phyloP scores from a whole-genome alignment of 2,329 filamentous ascomycete genomes.

The Fusarium napiforme region DNA sequence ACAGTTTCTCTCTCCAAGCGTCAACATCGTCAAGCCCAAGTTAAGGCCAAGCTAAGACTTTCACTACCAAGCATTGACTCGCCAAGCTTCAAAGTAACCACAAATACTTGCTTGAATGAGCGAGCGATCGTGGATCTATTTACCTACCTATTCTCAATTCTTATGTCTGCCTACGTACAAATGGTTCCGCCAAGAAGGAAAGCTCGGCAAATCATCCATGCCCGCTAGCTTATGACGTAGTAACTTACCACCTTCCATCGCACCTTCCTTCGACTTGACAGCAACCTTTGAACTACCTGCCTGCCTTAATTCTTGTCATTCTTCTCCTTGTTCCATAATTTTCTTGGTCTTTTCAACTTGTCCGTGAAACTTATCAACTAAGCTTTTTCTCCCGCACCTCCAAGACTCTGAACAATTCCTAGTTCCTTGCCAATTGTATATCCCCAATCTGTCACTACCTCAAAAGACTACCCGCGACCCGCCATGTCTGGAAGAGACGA shows the following conservation, averaged over 20 bases:
- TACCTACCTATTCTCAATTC: neutral
- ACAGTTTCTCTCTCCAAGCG: neutral
- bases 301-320: neutral
- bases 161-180: neutral
- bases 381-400: conserved; percentile 16
- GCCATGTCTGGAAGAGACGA: conserved; percentile 53
- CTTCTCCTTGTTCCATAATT: neutral
- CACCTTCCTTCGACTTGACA: conserved; percentile 4
- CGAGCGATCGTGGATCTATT: conserved; percentile 19
- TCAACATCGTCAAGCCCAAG: neutral
- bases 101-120: conserved; percentile 21
- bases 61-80: conserved; percentile 23
- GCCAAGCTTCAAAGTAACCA: conserved; percentile 20
- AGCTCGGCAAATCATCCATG: conserved; percentile 34
- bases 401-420: neutral
- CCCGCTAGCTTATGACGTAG: conserved; percentile 41
- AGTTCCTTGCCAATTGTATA: conserved; percentile 1
- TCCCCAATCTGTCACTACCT: conserved; percentile 1
- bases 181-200: conserved; percentile 42
- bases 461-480: conserved; percentile 5
- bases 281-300: neutral
- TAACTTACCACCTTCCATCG: conserved; percentile 29
- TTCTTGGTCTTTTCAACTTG: neutral
- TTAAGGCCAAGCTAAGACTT: conserved; percentile 14
- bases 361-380: neutral